Evolutionary conservation across 176 grass and related monocot species (phyloP), one percentile per base, ranked within the genome.

Genomic region (Chrysopogon serrulatus): DNA sequence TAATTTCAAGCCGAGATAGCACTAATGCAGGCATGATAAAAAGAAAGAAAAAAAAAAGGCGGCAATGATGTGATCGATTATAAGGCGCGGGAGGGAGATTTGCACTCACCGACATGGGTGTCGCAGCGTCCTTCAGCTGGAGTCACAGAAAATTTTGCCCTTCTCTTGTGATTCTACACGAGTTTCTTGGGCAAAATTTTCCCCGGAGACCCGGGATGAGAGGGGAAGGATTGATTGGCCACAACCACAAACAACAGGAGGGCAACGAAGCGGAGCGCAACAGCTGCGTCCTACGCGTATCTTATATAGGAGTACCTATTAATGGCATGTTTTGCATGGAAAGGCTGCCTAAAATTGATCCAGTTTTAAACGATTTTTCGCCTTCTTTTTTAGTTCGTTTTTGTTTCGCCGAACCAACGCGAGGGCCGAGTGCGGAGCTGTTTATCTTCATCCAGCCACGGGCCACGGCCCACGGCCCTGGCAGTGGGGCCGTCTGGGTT

Each of bases 91-190:
- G 68, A n/a, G n/a, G n/a, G n/a, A n/a, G 28, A 53, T 17, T 36
- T 26, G 43, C 18, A 77, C 92, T 82, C 76, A 94, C 90, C 90
- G 92, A 91, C 92, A 94, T 94, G 68, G 41, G 41, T 73, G 47
- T 75, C 81, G 57, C 85, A 30, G 42, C 6, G 82, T 65, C 36
- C 86, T 79, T 86, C 45, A 83, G 34, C 79, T 49, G 45, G 56
- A n/a, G 26, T 41, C 57, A 24, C 45, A 71, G 42, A 85, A 83
- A 68, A 61, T 40, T 73, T 83, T 86, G 79, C 73, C 88, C 84
- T 74, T 76, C 44, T 62, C 70, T 89, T 81, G 65, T 82, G 74
- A 67, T 82, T 51, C 48, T 71, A 18, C 57, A 63, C 5, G 74
- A 19, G 31, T 82, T 77, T 80, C n/a, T 30, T 31, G 84, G 88